Evolutionary conservation across 495 filamentous ascomycete genomes (phyloP), one percentile per base, ranked within the genome.

Genomic region (Sporormia fimetaria): DNA sequence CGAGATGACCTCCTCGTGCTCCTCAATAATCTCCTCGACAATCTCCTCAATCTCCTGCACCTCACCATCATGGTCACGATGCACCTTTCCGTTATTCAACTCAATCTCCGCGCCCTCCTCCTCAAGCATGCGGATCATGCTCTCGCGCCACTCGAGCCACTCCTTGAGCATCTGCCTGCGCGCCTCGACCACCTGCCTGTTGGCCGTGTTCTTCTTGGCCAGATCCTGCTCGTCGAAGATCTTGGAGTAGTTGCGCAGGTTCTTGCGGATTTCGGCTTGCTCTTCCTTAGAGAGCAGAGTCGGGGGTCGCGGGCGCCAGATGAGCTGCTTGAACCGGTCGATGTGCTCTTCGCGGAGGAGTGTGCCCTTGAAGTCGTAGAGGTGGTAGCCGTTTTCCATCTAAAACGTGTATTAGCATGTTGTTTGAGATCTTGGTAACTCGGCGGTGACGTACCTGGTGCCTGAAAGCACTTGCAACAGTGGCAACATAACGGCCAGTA

Each of bases 351-450:
- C 92, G 47, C 87, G 81, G 15, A 98, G 76, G 33, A 81, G 77
- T 48, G 76, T 75, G 38, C 90, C 92, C 61, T 78, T 78, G 75
- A 96, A 96, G 65, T 93, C 87, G 75, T 93, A 94, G 34, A 98
- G 60, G 62, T 95, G 88, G 69, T 93, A 98, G 53, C 90, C 90
- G 60, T 95, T 96, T 68, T 96, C 92, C 84, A 94, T 93, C 86
- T 96, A 51, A 10, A 27, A 23, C 10, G 22, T 2, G 17, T 20
- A 12, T 42, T 39, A 47, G 42, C 10, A 9, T 8, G 28, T 17
- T 10, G 12, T 23, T 40, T 6, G 20, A n/a, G 37, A 34, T 12
- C 11, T 14, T 1, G 11, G 25, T 16, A 12, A 12, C 16, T 14
- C 18, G 24, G 15, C 17, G 23, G 15, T 35, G 23, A 69, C 82